Conservation (phyloP, 2,329 filamentous ascomycete species). For the Cladosporium sp. region DNA sequence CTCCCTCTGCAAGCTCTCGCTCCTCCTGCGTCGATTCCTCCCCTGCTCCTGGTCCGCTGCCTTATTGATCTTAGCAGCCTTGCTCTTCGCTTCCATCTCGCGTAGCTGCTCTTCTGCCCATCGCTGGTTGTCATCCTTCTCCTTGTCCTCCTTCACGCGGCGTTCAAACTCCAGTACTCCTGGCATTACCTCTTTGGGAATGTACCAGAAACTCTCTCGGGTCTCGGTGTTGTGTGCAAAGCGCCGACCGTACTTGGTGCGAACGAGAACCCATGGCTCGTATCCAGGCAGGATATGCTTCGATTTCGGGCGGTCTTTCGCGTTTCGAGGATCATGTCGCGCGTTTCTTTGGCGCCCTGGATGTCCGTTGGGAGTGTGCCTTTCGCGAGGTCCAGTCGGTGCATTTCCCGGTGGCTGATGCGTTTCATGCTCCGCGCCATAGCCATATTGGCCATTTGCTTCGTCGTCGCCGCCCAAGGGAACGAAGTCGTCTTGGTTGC, state of each 20-base stretch:
- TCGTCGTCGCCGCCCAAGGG: constrained; percentile 19
- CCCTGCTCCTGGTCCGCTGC: constrained; percentile 15
- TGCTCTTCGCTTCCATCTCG: constrained; percentile 21
- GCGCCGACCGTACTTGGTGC: constrained; percentile 78
- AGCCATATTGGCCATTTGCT: constrained; percentile 2
- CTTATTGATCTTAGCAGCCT: constrained; percentile 17
- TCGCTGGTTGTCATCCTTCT: constrained; percentile 28
- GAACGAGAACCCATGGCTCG: constrained; percentile 86
- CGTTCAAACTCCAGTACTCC: constrained; percentile 62
- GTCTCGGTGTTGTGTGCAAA: constrained; percentile 87
- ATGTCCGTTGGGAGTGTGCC: background rate
- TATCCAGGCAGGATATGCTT: constrained; percentile 73
- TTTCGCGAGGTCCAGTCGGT: constrained; percentile 11
- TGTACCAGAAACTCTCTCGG: constrained; percentile 89
- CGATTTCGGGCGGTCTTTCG: constrained; percentile 70
- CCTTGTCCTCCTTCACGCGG: constrained; percentile 65
- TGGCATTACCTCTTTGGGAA: constrained; percentile 78
- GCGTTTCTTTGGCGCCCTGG: constrained; percentile 16
- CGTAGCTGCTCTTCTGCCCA: constrained; percentile 28
- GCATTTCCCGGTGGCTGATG: constrained; percentile 9
- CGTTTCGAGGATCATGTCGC: constrained; percentile 25
- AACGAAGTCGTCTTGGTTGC: constrained; percentile 22
- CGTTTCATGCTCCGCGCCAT: background rate
- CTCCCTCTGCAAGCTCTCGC: constrained; percentile 29
- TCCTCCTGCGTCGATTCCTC: constrained; percentile 20